A percentile compares a stretch with the other conserved stretches of the same genome.
phyloP scores from a whole-genome alignment of 2,329 filamentous ascomycete genomes.

The Epichloe sibirici region DNA sequence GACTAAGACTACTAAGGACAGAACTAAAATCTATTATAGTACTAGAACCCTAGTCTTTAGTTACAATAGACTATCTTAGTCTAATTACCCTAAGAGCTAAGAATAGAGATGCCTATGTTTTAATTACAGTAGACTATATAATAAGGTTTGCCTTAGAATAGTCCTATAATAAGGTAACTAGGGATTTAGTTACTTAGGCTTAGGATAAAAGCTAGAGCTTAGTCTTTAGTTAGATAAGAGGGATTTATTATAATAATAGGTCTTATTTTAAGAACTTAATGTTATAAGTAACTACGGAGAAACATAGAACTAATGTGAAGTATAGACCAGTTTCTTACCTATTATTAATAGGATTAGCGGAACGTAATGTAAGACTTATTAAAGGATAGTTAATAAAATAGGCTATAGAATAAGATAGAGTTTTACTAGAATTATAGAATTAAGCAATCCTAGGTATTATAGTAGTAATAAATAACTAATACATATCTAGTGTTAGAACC shows the following conservation, averaged over 20 bases:
- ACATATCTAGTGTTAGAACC: neutral
- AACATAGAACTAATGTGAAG: neutral
- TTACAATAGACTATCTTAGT: neutral
- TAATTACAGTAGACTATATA: neutral
- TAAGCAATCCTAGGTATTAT: neutral
- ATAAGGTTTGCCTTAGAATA: neutral
- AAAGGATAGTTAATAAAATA: neutral
- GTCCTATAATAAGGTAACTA: neutral
- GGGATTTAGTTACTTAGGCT: neutral
- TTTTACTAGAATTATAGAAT: neutral
- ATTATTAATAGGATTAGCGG: neutral
- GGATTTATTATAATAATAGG: neutral
- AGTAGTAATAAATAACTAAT: neutral
- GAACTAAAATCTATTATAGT: neutral
- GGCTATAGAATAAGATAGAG: neutral
- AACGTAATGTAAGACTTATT: neutral
- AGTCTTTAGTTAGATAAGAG: neutral
- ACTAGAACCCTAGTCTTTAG: neutral
- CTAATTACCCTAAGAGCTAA: neutral
- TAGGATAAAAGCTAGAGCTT: neutral
- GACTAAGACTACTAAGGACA: no score
- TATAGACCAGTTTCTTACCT: neutral
- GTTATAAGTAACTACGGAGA: neutral
- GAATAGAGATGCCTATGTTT: neutral
- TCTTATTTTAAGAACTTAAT: neutral